A percentile compares a stretch with the other conserved stretches of the same genome.
Conservation (phyloP, 129 eudicot species). For the Pseudognaphalium luteoalbum region DNA sequence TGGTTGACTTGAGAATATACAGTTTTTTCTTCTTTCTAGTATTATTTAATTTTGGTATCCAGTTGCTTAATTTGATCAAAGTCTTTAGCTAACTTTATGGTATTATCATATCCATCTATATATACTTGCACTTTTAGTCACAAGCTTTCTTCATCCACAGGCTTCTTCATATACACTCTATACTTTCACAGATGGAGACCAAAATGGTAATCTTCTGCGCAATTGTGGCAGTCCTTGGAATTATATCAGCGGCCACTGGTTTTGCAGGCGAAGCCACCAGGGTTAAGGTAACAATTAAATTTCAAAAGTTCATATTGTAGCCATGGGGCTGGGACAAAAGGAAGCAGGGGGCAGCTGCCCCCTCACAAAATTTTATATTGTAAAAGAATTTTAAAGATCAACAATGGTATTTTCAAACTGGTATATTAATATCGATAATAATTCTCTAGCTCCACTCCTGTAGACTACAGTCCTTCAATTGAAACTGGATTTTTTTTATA, state of each 20-base stretch:
- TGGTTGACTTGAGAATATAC: not conserved
- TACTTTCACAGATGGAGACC: slow-evolving; percentile 25
- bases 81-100: slow-evolving; percentile 14
- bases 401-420: too few species aligned
- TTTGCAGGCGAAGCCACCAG: slow-evolving; percentile 30
- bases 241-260: slow-evolving; percentile 29
- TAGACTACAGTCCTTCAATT: too few species aligned
- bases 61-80: slow-evolving; percentile 1
- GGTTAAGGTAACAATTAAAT: slow-evolving; percentile 25
- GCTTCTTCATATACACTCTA: slow-evolving; percentile 26
- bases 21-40: not conserved
- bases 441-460: too few species aligned
- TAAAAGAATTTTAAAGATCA: too few species aligned
- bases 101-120: slow-evolving; percentile 18
- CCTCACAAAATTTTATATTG: not conserved
- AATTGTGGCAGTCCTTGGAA: slow-evolving; percentile 30
- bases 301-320: not conserved
- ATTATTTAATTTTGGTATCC: not conserved
- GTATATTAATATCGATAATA: too few species aligned
- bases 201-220: slow-evolving; percentile 9
- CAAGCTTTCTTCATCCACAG: slow-evolving; percentile 23
- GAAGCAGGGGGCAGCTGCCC: not conserved
- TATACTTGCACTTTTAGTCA: slow-evolving; percentile 15
- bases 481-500: not conserved
- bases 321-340: not conserved